A percentile compares a stretch with the other conserved stretches of the same genome.
Conservation (phyloP, 2,329 filamentous ascomycete species). For the Verticillium tricorpus region DNA sequence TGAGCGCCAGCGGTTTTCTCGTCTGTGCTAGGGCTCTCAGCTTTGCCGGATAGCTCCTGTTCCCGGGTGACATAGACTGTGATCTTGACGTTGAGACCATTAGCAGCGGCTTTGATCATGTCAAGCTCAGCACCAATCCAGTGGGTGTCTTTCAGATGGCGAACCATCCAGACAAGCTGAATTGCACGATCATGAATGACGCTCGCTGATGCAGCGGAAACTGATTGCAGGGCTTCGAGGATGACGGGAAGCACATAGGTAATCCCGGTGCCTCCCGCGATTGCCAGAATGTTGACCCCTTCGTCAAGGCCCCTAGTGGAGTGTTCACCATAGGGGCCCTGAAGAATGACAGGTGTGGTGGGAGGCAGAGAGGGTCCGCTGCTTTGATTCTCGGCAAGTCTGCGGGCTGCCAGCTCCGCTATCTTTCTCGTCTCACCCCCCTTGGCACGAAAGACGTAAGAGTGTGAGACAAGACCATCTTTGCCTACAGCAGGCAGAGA, state of each 20-base stretch:
- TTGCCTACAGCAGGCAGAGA: slow-evolving; percentile 39
- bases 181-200: slow-evolving; percentile 36
- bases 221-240: slow-evolving; percentile 1
- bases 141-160: slow-evolving; percentile 45
- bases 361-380: slow-evolving; percentile 2
- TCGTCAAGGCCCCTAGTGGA: slow-evolving; percentile 34
- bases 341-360: slow-evolving; percentile 53
- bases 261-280: slow-evolving; percentile 36
- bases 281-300: slow-evolving; percentile 33
- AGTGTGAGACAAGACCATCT: slow-evolving; percentile 39
- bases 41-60: slow-evolving; percentile 9
- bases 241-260: slow-evolving; percentile 39
- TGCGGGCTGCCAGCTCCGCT: slow-evolving; percentile 34
- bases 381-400: not conserved
- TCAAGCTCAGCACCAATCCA: slow-evolving; percentile 58
- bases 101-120: slow-evolving; percentile 36
- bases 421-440: slow-evolving; percentile 56
- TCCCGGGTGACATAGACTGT: slow-evolving; percentile 41
- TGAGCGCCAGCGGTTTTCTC: slow-evolving; percentile 11
- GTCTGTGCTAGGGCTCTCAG: not conserved
- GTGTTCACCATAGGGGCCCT: slow-evolving; percentile 58
- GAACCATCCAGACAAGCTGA: slow-evolving; percentile 61
- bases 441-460: slow-evolving; percentile 55
- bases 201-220: slow-evolving; percentile 10
- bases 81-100: slow-evolving; percentile 54